Evolutionary conservation across 805 yeast species (phyloP).

Genomic region (Candida fluviatilis): DNA sequence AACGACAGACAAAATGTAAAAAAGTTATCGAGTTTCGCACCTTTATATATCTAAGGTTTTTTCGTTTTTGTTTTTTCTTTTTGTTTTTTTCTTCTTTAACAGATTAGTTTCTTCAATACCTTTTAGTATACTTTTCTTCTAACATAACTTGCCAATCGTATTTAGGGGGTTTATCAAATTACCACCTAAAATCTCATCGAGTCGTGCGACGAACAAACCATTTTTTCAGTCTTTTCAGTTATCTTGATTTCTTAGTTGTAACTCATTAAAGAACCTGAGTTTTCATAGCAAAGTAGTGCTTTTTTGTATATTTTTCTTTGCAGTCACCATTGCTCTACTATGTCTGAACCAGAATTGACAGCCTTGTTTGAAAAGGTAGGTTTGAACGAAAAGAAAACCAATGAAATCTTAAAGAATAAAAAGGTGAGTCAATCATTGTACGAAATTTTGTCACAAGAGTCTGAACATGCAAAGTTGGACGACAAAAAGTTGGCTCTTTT

Average conservation of each 20-base stretch:
- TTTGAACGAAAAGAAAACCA: conserved; percentile 66
- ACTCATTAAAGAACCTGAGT: background rate
- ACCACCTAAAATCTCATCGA: conserved; percentile 1
- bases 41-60: too few relatives aligned
- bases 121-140: too few relatives aligned
- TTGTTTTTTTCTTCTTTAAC: too few relatives aligned
- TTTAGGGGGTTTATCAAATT: conserved; percentile 1
- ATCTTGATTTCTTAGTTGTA: too few relatives aligned
- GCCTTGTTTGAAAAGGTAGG: conserved; percentile 48
- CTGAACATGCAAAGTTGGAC: conserved; percentile 36
- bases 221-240: too few relatives aligned
- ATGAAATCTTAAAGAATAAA: conserved; percentile 80
- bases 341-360: conserved; percentile 26
- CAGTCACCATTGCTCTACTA: background rate
- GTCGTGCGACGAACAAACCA: conserved; percentile 5
- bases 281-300: background rate
- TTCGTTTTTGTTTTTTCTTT: too few relatives aligned
- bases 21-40: too few relatives aligned
- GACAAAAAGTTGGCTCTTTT: conserved; percentile 60
- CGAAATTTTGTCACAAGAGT: conserved; percentile 49
- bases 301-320: background rate
- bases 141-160: too few relatives aligned
- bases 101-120: too few relatives aligned
- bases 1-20: too few relatives aligned
- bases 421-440: conserved; percentile 73